Conservation (phyloP, 108 stramenopile species). For the Mediolabrus comicus region DNA sequence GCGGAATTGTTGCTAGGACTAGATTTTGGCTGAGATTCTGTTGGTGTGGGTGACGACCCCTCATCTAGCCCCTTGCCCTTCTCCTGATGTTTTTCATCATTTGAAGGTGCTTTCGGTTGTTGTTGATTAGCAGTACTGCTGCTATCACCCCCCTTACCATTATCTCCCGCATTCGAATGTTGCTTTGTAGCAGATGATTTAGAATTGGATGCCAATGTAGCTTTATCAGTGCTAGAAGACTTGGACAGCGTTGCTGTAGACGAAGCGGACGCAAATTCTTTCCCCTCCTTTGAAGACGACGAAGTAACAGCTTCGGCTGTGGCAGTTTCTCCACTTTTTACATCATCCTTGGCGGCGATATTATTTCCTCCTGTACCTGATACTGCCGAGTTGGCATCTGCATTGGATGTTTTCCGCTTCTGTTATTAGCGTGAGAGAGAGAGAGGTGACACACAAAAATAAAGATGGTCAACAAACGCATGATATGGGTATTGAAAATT, state of each 20-base stretch:
- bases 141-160: background rate
- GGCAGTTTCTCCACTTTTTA: background rate
- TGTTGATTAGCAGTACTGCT: background rate
- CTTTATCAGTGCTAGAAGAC: background rate
- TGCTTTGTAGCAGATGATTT: background rate
- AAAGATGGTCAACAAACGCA: background rate
- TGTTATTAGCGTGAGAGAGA: background rate
- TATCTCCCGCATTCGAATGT: background rate
- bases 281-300: background rate
- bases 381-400: conserved; percentile 4
- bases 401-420: conserved; percentile 21
- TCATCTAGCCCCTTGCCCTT: background rate
- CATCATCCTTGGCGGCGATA: background rate
- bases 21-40: background rate
- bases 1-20: background rate
- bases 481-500: background rate
- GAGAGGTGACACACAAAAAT: background rate
- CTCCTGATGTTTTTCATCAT: background rate
- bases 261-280: background rate
- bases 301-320: background rate
- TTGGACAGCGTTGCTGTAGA: background rate
- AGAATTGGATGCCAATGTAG: background rate
- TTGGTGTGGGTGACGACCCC: background rate
- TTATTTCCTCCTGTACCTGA: conserved; percentile 7
- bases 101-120: background rate